Evolutionary conservation across 2,329 filamentous ascomycete genomes (phyloP).

Genomic region (Curvularia verruculosa): DNA sequence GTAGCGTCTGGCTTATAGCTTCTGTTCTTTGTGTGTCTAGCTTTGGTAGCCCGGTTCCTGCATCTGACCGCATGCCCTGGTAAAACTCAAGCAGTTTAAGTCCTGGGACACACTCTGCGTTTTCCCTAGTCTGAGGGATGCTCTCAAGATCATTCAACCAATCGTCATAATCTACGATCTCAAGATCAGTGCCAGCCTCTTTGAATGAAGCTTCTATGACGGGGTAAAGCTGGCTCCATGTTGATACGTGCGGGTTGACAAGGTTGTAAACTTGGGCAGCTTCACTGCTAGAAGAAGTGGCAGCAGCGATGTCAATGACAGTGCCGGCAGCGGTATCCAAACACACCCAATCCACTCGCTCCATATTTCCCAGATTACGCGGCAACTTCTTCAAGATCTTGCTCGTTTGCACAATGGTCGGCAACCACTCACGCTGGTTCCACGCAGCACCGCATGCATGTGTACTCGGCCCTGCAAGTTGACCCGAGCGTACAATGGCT

Average conservation of each 20-base stretch:
- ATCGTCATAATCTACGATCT: background rate
- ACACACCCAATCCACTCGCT: slow-evolving; percentile 37
- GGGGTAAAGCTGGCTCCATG: slow-evolving; percentile 3
- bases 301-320: slow-evolving; percentile 4
- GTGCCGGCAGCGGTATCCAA: slow-evolving; percentile 16
- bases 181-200: background rate
- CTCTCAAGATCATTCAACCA: slow-evolving; percentile 4
- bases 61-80: background rate
- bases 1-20: background rate
- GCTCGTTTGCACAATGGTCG: slow-evolving; percentile 31
- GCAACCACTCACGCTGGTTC: slow-evolving; percentile 38
- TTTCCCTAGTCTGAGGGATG: slow-evolving; percentile 5
- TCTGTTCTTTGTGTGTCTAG: background rate
- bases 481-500: slow-evolving; percentile 36
- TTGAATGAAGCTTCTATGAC: background rate
- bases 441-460: slow-evolving; percentile 25
- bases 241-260: slow-evolving; percentile 1
- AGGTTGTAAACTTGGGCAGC: slow-evolving; percentile 8
- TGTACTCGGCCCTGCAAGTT: slow-evolving; percentile 38
- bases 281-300: background rate
- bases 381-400: slow-evolving; percentile 29
- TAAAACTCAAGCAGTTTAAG: slow-evolving; percentile 10
- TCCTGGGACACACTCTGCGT: slow-evolving; percentile 5
- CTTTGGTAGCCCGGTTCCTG: background rate
- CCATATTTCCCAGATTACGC: slow-evolving; percentile 20